Base-by-base conservation (phyloP, 805 yeast genomes). In the Yarrowia deformans region DNA sequence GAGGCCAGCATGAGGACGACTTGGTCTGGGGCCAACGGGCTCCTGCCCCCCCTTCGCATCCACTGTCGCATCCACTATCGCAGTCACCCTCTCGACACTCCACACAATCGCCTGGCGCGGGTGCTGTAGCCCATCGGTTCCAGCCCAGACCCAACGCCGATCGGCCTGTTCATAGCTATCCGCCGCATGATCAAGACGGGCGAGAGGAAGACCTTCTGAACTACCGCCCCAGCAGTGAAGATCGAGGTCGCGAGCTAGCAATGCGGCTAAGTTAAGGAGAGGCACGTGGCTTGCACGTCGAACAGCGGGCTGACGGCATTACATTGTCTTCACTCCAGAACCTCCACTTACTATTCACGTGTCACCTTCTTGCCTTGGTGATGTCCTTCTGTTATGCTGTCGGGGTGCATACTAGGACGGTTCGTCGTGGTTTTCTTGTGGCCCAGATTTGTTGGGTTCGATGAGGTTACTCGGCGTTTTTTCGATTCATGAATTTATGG, bases 41-140 rank as follows among this genome's bases (percentile, higher is more conserved):
- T 40, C 18, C 43, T n/a, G 40, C 16, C 6, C 5, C 43, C 16
- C 18, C 43, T 16, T 40, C 18, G 18, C 29, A 23, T 23, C 29
- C 29, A 23, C 29, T 23, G 29, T 23, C 29, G 29, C 29, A 23
- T 23, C 29, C 29, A 23, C 29, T 23, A 4, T 40, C 43, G 7
- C 43, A 16, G 43, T 40, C 60, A 8, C 60, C 60, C 10, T 39
- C 60, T 14, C 60, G 34, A 54, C 39, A 37, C 45, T 37, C 60
- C 4, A 39, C 45, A 23, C 43, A 39, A 29, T 54, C 60, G 3
- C 60, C 60, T 14, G 34, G 35, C 1, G 7, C 60, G 8, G 34
- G 35, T 2, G 7, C 34, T 14, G 60, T 54, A 16, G 34, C 60
- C 16, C 60, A 54, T 12, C 42, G 60, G 32, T 54, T 54, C 19